Percentiles rank a stretch among this genome's conserved stretches.
Conservation (phyloP, 2,329 filamentous ascomycete species). For the Microcyclosporella mali region DNA sequence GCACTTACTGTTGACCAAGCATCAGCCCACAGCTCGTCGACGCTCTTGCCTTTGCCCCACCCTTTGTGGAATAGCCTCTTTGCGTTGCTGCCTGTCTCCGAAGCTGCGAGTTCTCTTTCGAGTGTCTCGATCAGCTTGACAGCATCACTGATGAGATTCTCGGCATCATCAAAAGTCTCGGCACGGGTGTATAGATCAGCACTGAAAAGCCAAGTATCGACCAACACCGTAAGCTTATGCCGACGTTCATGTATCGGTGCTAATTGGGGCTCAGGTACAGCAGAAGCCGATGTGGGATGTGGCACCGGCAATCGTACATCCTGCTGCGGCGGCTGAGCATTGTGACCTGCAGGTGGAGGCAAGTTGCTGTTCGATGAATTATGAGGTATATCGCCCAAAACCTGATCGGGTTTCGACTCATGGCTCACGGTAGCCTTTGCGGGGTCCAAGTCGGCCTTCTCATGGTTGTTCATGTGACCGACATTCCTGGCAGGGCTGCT, state of each 20-base stretch:
- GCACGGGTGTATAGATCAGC: conserved; percentile 82
- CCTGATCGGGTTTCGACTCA: conserved; percentile 25
- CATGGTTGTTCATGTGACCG: conserved; percentile 3
- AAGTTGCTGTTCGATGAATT: conserved; percentile 32
- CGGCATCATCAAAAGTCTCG: conserved; percentile 70
- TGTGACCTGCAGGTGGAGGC: conserved; percentile 36
- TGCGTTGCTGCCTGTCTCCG: conserved; percentile 54
- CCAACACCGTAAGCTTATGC: conserved; percentile 54
- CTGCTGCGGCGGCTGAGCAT: conserved; percentile 38
- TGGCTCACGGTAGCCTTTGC: neutral
- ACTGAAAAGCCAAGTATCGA: conserved; percentile 85
- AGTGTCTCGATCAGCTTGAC: conserved; percentile 65
- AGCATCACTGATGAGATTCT: conserved; percentile 75
- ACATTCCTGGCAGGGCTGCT: conserved; percentile 12
- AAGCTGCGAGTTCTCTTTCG: conserved; percentile 56
- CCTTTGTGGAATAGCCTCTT: conserved; percentile 57
- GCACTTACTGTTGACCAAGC: conserved; percentile 68
- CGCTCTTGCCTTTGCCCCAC: conserved; percentile 75
- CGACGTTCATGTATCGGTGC: conserved; percentile 47
- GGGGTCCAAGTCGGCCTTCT: conserved; percentile 13
- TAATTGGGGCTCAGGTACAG: conserved; percentile 43
- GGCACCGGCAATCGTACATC: conserved; percentile 39
- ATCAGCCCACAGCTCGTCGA: conserved; percentile 80
- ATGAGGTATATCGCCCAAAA: conserved; percentile 34
- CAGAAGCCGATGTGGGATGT: conserved; percentile 31